Evolutionary conservation across 495 filamentous ascomycete genomes (phyloP), one percentile per base, ranked within the genome.

Genomic region (Neurospora sp.): DNA sequence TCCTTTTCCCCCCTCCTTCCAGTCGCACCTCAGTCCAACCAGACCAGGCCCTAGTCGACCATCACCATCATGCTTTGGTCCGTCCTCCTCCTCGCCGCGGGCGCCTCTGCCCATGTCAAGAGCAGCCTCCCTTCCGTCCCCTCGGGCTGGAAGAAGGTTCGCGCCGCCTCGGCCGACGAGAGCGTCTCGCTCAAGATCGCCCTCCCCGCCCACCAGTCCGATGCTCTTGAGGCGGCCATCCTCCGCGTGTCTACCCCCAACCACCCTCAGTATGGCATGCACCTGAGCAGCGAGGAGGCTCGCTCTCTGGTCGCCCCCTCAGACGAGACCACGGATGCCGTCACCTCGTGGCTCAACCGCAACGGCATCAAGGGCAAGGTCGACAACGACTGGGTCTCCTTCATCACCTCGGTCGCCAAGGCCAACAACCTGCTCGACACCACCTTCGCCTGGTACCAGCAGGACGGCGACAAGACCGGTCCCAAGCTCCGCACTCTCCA

Each of bases 231-330:
- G 80, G 82, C 83, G 41, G 85, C 83, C 54, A 79, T 90, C 72
- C 78, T 84, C 31, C 82, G 86, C 59, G 81, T 91, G 27, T 89
- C 89, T 1, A 89, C 88, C 10, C 89, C 89, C 4, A 85, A 85
- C 12, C 77, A 85, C 59, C 77, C 81, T 4, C 81, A 82, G 66
- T 91, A 91, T 73, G 88, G 89, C n/a, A 79, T 87, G 74, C 87
- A 87, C 76, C 78, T 90, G 75, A 84, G 86, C 62, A 81, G 81
- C 23, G 80, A 86, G 5, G 84, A 89, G 46, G 77, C 90, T 5
- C 84, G 86, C n/a, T 79, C 83, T 18, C 80, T 85, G 54, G 87
- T 89, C 23, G 85, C 86, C 12, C 84, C 88, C 1, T 84, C 86
- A 1, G 78, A 83, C 11, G 77, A 79, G 31, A 77, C 84, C 1